Percentiles rank a stretch among this genome's conserved stretches.
Evolutionary conservation across 108 stramenopile genomes (phyloP).

Genomic region (Discostella stelligeroides): DNA sequence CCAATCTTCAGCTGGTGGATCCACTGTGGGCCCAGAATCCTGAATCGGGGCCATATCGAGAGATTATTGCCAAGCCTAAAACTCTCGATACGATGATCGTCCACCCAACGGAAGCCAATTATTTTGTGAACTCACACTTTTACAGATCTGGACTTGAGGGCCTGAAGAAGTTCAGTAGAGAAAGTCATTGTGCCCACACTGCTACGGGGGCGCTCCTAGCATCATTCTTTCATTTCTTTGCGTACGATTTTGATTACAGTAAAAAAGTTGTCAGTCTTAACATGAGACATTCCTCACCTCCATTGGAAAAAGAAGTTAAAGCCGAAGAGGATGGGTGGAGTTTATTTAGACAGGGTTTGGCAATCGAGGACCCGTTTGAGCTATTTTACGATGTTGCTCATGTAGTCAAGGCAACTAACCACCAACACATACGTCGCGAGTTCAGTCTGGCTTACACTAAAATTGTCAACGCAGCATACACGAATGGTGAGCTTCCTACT

Average conservation of each 20-base stretch:
- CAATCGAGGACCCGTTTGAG: slow-evolving; percentile 99
- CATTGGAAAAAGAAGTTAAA: slow-evolving; percentile 85
- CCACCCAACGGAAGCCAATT: slow-evolving; percentile 77
- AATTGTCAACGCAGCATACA: slow-evolving; percentile 66
- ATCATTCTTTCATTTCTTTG: slow-evolving; percentile 91
- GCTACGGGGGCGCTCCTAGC: slow-evolving; percentile 86
- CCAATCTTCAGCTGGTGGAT: slow-evolving; percentile 94
- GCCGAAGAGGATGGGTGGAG: slow-evolving; percentile 96
- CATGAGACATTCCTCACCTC: slow-evolving; percentile 41
- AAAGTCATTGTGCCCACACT: slow-evolving; percentile 44
- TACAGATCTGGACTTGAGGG: slow-evolving; percentile 55
- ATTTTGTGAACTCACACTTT: slow-evolving; percentile 82
- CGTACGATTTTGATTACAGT: slow-evolving; percentile 91
- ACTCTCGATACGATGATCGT: slow-evolving; percentile 45
- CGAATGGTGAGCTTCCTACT: slow-evolving; percentile 35
- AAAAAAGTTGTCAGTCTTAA: slow-evolving; percentile 80
- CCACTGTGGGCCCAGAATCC: slow-evolving; percentile 66
- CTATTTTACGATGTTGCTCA: slow-evolving; percentile 99
- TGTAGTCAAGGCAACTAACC: slow-evolving; percentile 89
- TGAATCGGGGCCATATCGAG: slow-evolving; percentile 62
- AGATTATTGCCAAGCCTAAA: slow-evolving; percentile 51
- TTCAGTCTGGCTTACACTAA: slow-evolving; percentile 88
- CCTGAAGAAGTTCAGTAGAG: slow-evolving; percentile 59
- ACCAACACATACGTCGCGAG: slow-evolving; percentile 77
- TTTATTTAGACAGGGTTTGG: slow-evolving; percentile 79